Percentiles rank a stretch among this genome's conserved stretches.
These are phyloP conservation scores for Colletotrichum horii DNA, from an alignment of 2,329 filamentous ascomycete genomes.

Conservation along the genomic window DNA sequence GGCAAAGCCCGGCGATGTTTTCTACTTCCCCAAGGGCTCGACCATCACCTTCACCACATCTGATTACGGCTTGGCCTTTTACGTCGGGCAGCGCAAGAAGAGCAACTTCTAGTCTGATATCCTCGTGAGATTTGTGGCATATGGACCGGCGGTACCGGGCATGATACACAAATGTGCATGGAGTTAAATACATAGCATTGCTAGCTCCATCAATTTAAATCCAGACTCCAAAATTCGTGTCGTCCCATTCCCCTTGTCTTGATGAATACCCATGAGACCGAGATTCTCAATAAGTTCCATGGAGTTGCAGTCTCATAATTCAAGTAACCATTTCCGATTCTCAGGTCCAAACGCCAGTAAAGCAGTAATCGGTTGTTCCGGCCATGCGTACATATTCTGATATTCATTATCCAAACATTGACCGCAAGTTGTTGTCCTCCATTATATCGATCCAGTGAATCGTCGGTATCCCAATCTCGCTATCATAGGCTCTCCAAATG, in stretches of 20 bases:
- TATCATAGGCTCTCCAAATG: constrained; percentile 46
- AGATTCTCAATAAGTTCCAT: neutral
- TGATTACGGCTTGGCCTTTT: constrained; percentile 67
- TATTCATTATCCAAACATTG: constrained; percentile 36
- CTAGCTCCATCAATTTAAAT: neutral
- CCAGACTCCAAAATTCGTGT: neutral
- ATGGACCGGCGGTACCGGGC: neutral
- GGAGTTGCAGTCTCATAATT: rapidly evolving
- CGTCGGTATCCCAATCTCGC: constrained; percentile 34
- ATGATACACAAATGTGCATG: neutral
- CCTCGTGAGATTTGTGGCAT: rapidly evolving
- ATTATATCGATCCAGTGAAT: constrained; percentile 51
- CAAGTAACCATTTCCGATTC: neutral
- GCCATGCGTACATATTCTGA: neutral
- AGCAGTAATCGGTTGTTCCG: neutral
- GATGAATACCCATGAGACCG: neutral
- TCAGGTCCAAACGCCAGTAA: neutral
- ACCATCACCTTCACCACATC: constrained; percentile 71
- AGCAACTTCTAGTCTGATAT: constrained; percentile 26
- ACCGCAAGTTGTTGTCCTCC: constrained; percentile 36
- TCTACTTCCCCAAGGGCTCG: constrained; percentile 70
- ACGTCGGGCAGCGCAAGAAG: constrained; percentile 45
- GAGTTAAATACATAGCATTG: neutral
- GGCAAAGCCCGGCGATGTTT: constrained; percentile 68
- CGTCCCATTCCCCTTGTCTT: rapidly evolving